phyloP scores from a whole-genome alignment of 2,329 filamentous ascomycete species.

The Fusarium sp. region DNA sequence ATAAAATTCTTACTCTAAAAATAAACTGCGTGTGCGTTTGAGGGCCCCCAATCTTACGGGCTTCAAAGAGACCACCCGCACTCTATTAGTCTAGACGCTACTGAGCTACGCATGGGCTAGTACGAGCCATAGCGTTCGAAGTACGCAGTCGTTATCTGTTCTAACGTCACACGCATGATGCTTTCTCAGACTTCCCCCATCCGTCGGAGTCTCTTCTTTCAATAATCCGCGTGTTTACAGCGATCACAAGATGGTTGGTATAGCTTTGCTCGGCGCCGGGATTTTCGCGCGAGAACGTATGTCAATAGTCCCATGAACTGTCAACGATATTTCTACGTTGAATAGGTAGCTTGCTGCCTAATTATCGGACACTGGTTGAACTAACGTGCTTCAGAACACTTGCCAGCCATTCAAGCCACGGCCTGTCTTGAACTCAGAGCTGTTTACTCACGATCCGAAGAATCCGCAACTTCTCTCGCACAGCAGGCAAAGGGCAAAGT shows the following conservation, averaged over 20 bases:
- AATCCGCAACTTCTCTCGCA: neutral
- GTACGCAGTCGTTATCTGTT: too few relatives aligned
- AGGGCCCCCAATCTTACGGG: too few relatives aligned
- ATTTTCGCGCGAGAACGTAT: constrained; percentile 12
- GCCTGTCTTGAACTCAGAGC: constrained; percentile 1
- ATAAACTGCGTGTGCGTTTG: too few relatives aligned
- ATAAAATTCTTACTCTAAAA: too few relatives aligned
- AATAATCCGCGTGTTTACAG: neutral
- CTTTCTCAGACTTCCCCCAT: neutral
- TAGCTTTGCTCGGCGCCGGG: constrained; percentile 9
- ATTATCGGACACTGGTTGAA: neutral
- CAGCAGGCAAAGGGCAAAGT: neutral
- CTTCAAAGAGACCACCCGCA: too few relatives aligned
- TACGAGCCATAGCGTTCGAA: too few relatives aligned
- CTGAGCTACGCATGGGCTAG: too few relatives aligned
- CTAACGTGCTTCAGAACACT: constrained; percentile 5
- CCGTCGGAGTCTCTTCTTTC: neutral
- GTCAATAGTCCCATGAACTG: neutral
- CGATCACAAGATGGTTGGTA: neutral
- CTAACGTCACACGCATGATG: neutral
- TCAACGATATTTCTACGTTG: too few relatives aligned
- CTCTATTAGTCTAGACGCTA: too few relatives aligned
- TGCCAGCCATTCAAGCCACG: constrained; percentile 6
- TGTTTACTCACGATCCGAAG: constrained; percentile 3
- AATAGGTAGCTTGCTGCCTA: too few relatives aligned